Base-by-base conservation (phyloP, 805 yeast species). In the Metschnikowia lunata region DNA sequence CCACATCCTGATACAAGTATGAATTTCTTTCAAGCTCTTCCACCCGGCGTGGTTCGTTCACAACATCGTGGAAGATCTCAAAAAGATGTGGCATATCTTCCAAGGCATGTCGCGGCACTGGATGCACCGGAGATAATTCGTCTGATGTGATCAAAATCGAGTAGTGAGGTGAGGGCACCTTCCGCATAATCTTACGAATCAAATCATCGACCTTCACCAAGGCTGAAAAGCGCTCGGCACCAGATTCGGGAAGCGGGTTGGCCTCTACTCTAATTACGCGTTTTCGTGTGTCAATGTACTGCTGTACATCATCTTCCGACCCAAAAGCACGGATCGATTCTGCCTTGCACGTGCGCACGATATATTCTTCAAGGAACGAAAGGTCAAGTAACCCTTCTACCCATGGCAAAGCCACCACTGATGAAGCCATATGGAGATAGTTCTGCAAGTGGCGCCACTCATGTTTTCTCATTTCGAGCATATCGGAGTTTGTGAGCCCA, bases 141-240 rank as follows among this genome's bases (percentile, higher is more conserved):
- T 55, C 52, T 12, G 67, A 58, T 6, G 89, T 79, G 46, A 80
- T 68, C 2, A 88, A 60, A 2, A 89, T 64, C 2, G 88, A 69
- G 43, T 74, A 75, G 47, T 78, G 76, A 0, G 96, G 96, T 0
- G 90, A 73, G 1, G 97, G 96, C 10, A 85, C 61, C 43, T 78
- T 79, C 31, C 85, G 75, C n/a, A 85, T 49, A 4, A 85, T 71
- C 14, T 71, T 70, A 41, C 84, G 69, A 9, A 87, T 54, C 37
- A 69, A 63, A 37, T 71, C 75, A 51, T 77, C 82, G 38, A 74
- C 67, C 27, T 64, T 57, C 11, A 59, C 52, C 29, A 80, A 57
- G 1, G 65, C 66, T 14, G 52, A 51, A 7, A 46, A 45, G 8
- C 67, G 52, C 30, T 55, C 57, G 2, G 46, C 36, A 6, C 45